These are phyloP conservation scores for Linanthus parryae DNA, from an alignment of 148 eudicot species.

Conservation along the genomic window DNA sequence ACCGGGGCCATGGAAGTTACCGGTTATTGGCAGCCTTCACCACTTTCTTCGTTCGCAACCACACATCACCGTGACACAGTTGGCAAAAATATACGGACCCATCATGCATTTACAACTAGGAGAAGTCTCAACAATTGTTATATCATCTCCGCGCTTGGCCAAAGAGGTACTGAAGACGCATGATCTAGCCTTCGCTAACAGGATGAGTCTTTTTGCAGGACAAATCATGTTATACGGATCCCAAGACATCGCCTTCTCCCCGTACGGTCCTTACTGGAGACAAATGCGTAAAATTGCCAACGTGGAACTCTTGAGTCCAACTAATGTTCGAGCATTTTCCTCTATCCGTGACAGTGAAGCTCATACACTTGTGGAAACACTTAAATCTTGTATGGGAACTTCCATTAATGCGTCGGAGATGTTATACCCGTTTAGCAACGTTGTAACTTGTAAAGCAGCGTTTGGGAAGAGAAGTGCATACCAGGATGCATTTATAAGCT, in stretches of 20 bases:
- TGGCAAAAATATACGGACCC: neutral
- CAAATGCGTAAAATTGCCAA: neutral
- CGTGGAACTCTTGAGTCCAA: neutral
- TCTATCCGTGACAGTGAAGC: neutral
- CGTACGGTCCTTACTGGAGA: neutral
- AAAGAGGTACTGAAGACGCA: neutral
- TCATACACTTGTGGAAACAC: neutral
- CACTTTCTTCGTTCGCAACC: neutral
- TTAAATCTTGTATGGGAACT: neutral
- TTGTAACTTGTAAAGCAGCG: slow-evolving; percentile 1
- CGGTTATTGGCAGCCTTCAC: neutral
- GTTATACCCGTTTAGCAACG: neutral
- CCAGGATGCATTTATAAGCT: neutral
- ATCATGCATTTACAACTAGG: slow-evolving; percentile 1
- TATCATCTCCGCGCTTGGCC: neutral
- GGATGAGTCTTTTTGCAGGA: neutral
- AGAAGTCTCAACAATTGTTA: neutral
- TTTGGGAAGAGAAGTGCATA: neutral
- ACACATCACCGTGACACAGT: neutral
- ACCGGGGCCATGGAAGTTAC: neutral
- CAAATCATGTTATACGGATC: neutral
- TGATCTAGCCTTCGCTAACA: neutral
- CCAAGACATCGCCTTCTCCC: neutral
- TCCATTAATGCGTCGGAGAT: neutral
- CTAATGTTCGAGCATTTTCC: neutral